Evolutionary conservation across 441 rosid genomes (phyloP).

Genomic region (Pelargonium fulgidum): DNA sequence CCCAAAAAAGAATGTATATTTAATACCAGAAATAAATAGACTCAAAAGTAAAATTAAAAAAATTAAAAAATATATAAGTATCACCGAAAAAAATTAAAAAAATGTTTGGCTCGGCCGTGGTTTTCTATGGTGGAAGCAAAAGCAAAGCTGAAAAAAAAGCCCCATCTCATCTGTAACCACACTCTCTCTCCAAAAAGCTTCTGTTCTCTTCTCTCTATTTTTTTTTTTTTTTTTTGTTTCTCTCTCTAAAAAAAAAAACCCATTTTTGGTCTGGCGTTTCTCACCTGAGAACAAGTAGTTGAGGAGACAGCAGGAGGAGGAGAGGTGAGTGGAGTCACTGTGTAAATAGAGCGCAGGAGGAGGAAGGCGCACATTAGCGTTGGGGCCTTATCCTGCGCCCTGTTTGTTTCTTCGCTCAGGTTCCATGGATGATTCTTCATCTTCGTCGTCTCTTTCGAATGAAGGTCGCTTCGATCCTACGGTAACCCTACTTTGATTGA

Average conservation of each 20-base stretch:
- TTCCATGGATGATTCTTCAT: conserved; percentile 31
- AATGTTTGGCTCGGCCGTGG: conserved; percentile 22
- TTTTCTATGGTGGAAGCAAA: conserved; percentile 40
- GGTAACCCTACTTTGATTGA: conserved; percentile 30
- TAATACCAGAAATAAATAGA: neutral
- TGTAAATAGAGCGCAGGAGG: conserved; percentile 21
- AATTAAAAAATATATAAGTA: neutral
- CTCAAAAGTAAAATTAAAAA: neutral
- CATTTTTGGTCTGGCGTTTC: neutral
- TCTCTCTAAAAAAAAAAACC: neutral
- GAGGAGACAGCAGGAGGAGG: conserved; percentile 20
- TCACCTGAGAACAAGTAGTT: conserved; percentile 4
- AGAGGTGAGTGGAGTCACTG: neutral
- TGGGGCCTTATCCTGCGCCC: conserved; percentile 33
- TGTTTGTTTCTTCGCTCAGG: conserved; percentile 16
- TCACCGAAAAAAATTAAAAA: neutral
- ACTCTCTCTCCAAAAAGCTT: conserved; percentile 2
- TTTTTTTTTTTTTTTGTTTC: neutral
- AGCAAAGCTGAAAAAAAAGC: conserved; percentile 16
- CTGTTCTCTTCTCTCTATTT: conserved; percentile 10
- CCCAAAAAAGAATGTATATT: neutral
- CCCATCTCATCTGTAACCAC: conserved; percentile 8
- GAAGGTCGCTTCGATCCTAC: conserved; percentile 47
- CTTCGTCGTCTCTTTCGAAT: conserved; percentile 23
- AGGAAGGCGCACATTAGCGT: conserved; percentile 36